A percentile compares a stretch with the other conserved stretches of the same genome.
These are phyloP conservation scores for Sutorius australiensis DNA, from an alignment of 768 basidiomycete genomes.

Conservation along the genomic window DNA sequence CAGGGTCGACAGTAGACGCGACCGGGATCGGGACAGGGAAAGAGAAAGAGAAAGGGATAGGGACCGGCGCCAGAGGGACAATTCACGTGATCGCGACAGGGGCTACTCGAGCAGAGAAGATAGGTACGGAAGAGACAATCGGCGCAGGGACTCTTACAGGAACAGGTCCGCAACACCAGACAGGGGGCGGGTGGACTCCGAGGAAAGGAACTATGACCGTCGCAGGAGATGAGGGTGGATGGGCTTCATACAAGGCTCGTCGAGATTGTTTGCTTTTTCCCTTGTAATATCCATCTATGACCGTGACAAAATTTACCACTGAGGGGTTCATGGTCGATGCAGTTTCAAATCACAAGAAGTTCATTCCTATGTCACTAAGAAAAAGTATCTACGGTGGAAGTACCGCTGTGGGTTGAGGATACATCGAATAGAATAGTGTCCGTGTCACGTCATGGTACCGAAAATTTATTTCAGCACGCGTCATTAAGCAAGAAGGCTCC, in stretches of 20 bases:
- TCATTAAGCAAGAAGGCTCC: slow-evolving; percentile 21
- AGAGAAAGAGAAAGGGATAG: slow-evolving; percentile 23
- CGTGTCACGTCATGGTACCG: neutral
- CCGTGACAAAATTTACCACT: neutral
- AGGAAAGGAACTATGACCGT: slow-evolving; percentile 19
- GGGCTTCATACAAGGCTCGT: neutral
- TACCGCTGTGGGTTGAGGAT: neutral
- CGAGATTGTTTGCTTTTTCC: neutral
- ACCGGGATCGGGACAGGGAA: slow-evolving; percentile 12
- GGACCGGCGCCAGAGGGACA: slow-evolving; percentile 26
- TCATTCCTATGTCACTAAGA: neutral
- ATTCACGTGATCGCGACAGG: slow-evolving; percentile 24
- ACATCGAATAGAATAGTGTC: slow-evolving; percentile 5
- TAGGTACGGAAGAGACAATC: slow-evolving; percentile 20
- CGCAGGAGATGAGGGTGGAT: slow-evolving; percentile 20
- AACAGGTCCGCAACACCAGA: slow-evolving; percentile 26
- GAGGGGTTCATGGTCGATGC: neutral
- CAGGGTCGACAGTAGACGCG: slow-evolving; percentile 17
- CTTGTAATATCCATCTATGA: slow-evolving; percentile 1
- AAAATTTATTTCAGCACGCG: neutral
- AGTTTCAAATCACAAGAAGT: neutral
- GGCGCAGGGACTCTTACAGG: slow-evolving; percentile 18
- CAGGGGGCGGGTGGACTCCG: slow-evolving; percentile 19
- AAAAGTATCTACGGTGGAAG: neutral
- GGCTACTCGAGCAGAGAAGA: slow-evolving; percentile 19